phyloP scores from a whole-genome alignment of 345 rosid genomes.

The Arabis hirsuta region DNA sequence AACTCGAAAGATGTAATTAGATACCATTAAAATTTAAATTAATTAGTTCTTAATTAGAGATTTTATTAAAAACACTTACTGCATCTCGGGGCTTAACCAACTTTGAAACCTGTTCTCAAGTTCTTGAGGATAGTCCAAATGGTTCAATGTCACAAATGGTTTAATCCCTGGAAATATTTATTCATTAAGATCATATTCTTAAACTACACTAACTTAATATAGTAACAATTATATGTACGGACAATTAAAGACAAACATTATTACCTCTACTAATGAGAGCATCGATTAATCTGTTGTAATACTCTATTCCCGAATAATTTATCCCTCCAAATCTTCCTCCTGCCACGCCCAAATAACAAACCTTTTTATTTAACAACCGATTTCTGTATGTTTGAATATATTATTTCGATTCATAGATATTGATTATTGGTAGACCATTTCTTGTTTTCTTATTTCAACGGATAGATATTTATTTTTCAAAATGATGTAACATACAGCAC shows the following conservation, averaged over 20 bases:
- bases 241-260: neutral
- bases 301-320: conserved; percentile 61
- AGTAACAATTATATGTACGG: neutral
- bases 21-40: too few species aligned
- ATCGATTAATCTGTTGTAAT: conserved; percentile 62
- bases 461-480: too few species aligned
- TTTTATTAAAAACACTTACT: conserved; percentile 45
- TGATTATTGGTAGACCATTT: neutral
- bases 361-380: neutral
- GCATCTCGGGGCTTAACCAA: conserved; percentile 72
- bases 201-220: neutral
- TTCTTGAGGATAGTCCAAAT: conserved; percentile 78
- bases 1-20: neutral
- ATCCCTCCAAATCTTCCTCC: conserved; percentile 73
- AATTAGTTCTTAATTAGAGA: too few species aligned
- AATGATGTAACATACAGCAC: too few species aligned
- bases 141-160: conserved; percentile 73
- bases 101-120: conserved; percentile 69
- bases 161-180: conserved; percentile 56
- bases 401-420: neutral
- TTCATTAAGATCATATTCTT: neutral
- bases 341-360: conserved; percentile 25
- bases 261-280: conserved; percentile 60
- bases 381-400: neutral
- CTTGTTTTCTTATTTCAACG: too few species aligned